A percentile compares a stretch with the other conserved stretches of the same genome.
These are phyloP conservation scores for Endotrypanum monterogeii DNA, from an alignment of 208 protist species.

Conservation along the genomic window DNA sequence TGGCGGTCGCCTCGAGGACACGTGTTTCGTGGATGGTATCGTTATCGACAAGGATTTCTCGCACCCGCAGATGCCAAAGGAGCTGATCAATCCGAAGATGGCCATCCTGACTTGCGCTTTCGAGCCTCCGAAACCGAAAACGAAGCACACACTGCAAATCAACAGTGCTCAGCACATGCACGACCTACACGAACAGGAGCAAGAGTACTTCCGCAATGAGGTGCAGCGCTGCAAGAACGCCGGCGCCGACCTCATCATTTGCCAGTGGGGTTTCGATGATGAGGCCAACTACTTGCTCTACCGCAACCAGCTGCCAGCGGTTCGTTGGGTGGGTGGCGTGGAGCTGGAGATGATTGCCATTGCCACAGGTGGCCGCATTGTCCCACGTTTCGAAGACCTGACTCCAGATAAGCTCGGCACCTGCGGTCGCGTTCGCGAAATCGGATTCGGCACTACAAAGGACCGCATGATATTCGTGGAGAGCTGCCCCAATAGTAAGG, in stretches of 20 bases:
- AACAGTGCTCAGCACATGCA: conserved; percentile 94
- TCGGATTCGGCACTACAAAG: conserved; percentile 97
- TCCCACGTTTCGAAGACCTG: conserved; percentile 99
- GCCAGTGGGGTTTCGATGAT: conserved; percentile 99
- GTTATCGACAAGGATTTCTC: conserved; percentile 99
- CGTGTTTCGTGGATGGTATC: conserved; percentile 97
- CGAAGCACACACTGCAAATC: conserved; percentile 99
- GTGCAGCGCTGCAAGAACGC: conserved; percentile 95
- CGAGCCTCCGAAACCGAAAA: conserved; percentile 99
- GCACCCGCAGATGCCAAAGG: conserved; percentile 97
- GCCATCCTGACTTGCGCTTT: conserved; percentile 99
- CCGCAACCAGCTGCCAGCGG: conserved; percentile 98
- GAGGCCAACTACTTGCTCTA: conserved; percentile 99
- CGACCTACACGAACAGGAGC: conserved; percentile 96
- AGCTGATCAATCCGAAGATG: conserved; percentile 98
- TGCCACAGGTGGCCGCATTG: conserved; percentile 98
- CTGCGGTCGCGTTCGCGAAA: conserved; percentile 88
- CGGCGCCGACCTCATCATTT: conserved; percentile 98
- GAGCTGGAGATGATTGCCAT: conserved; percentile 99
- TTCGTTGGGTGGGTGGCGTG: conserved; percentile 99
- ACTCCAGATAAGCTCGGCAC: conserved; percentile 96
- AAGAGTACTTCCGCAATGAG: conserved; percentile 98
- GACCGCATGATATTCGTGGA: conserved; percentile 99
- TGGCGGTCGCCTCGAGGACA: conserved; percentile 98
- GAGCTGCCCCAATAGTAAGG: conserved; percentile 97